A percentile compares a stretch with the other conserved stretches of the same genome.
Conservation (phyloP, 2,329 filamentous ascomycete species). For the Dryadomyces quercivorus region DNA sequence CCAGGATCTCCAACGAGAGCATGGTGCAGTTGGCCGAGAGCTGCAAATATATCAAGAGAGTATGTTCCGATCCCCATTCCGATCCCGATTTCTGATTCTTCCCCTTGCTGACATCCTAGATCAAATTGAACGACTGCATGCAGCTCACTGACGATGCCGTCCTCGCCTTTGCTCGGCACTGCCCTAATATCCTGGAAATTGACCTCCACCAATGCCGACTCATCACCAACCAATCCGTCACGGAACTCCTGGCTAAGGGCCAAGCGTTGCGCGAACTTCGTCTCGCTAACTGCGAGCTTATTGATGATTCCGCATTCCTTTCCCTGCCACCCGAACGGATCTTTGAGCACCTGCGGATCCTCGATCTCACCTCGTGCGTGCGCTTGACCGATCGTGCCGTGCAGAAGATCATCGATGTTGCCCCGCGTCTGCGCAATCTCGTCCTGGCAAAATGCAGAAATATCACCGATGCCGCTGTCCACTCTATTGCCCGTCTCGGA, state of each 20-base stretch:
- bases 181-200: slow-evolving; percentile 89
- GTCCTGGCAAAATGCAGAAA: slow-evolving; percentile 90
- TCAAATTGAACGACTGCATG: slow-evolving; percentile 90
- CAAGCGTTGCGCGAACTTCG: slow-evolving; percentile 81
- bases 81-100: background rate
- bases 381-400: slow-evolving; percentile 78
- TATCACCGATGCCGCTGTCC: slow-evolving; percentile 79
- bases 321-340: slow-evolving; percentile 54
- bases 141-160: slow-evolving; percentile 76
- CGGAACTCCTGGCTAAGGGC: slow-evolving; percentile 64
- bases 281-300: slow-evolving; percentile 70
- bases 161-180: slow-evolving; percentile 74
- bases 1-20: slow-evolving; percentile 74
- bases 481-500: slow-evolving; percentile 75
- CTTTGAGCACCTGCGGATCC: slow-evolving; percentile 82
- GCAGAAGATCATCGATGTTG: slow-evolving; percentile 73
- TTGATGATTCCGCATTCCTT: slow-evolving; percentile 83
- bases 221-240: slow-evolving; percentile 75
- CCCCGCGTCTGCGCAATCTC: slow-evolving; percentile 80
- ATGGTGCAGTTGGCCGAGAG: slow-evolving; percentile 67
- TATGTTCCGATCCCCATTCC: slow-evolving; percentile 29
- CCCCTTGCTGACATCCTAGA: slow-evolving; percentile 28
- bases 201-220: slow-evolving; percentile 78
- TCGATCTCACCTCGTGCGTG: slow-evolving; percentile 83
- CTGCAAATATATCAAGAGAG: slow-evolving; percentile 78